Evolutionary conservation across 768 basidiomycete genomes (phyloP), one percentile per base, ranked within the genome.

Genomic region (Auricularia auricula-judae): DNA sequence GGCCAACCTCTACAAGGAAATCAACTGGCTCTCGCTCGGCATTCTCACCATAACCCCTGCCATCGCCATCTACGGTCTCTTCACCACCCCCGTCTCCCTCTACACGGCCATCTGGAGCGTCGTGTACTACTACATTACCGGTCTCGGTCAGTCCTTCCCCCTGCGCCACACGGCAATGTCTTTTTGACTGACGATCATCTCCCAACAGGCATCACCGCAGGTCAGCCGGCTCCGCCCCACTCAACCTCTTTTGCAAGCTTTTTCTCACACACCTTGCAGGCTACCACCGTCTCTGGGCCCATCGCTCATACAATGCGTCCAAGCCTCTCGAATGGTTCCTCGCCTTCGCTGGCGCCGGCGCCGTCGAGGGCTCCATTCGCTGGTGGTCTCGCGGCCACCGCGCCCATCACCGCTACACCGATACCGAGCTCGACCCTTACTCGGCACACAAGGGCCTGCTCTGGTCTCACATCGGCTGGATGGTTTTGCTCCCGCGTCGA

Each of bases 371-470:
- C 0, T 92, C 90, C 14, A 89, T 89, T 75, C 86, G 83, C 71
- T 93, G 90, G 89, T 93, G 91, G 91, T 84, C 87, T 16, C 82
- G 87, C 61, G 83, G 87, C 7, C 91, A 93, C 74, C 86, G 91
- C 64, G 88, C 89, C 39, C 89, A 90, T 71, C 89, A 90, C 72
- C 85, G 88, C 67, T 81, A 92, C 76, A 91, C 90, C 67, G 91
- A 93, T 75, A 92, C 89, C 42, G 87, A 91, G 68, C 82, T 88
- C 61, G 91, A 93, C 74, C 91, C 91, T 16, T 93, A 93, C 76
- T 84, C 88, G 67, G 84, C 90, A 3, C 84, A 86, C 71, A 83
- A 88, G 66, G 90, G 90, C 23, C 77, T 91, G 63, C 77, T 88
- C 54, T 89, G 86, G 86, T 86, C 89, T 1, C 90, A 92, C 74